phyloP scores from a whole-genome alignment of 2,329 filamentous ascomycete species.

The Pezicula carpinea region DNA sequence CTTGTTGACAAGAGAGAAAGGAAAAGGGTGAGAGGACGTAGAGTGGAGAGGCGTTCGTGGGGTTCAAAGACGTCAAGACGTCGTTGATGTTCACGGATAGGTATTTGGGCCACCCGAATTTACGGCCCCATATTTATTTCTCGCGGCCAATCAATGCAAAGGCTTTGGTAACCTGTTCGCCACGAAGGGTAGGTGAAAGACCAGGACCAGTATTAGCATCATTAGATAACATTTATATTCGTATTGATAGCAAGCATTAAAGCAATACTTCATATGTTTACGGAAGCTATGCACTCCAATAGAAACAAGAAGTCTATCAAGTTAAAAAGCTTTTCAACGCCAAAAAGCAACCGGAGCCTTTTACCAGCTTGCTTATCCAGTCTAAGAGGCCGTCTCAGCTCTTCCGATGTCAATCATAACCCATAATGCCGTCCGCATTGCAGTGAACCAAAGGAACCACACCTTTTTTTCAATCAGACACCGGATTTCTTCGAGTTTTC shows the following conservation, averaged over 20 bases:
- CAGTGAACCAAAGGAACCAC: too few species aligned
- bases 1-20: slow-evolving; percentile 16
- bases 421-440: too few species aligned
- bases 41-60: slow-evolving; percentile 14
- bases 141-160: too few species aligned
- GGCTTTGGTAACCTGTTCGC: too few species aligned
- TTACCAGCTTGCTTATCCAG: background rate
- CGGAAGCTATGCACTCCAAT: background rate
- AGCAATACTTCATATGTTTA: background rate
- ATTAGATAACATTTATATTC: too few species aligned
- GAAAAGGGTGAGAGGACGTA: slow-evolving; percentile 13
- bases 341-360: background rate
- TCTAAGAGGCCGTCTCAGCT: too few species aligned
- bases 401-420: too few species aligned
- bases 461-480: slow-evolving; percentile 8
- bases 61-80: slow-evolving; percentile 6
- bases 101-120: too few species aligned
- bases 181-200: too few species aligned
- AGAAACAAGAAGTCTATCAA: background rate
- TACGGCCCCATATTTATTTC: too few species aligned
- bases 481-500: slow-evolving; percentile 28
- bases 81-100: background rate
- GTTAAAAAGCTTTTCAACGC: slow-evolving; percentile 1
- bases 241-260: too few species aligned
- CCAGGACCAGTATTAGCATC: too few species aligned